Evolutionary conservation across 768 basidiomycete species (phyloP).

Genomic region (Ramaria sp.): DNA sequence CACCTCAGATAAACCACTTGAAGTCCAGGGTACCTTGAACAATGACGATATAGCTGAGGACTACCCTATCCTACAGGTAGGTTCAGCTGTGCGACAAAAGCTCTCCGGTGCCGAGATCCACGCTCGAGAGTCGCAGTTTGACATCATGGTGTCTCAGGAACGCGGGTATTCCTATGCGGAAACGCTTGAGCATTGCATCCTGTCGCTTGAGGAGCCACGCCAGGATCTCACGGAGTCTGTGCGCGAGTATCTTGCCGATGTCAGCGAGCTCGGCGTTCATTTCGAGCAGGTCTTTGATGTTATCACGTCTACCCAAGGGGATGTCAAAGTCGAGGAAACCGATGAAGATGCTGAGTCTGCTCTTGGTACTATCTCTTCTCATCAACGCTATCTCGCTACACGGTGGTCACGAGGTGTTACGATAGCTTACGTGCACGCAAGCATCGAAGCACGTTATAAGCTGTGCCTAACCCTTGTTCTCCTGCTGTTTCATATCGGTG

Average conservation of each 20-base stretch:
- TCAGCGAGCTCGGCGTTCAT: constrained; percentile 47
- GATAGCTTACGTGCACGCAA: constrained; percentile 49
- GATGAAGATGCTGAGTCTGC: constrained; percentile 49
- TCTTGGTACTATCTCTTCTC: constrained; percentile 25
- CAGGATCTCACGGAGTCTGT: constrained; percentile 14
- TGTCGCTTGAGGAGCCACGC: background rate
- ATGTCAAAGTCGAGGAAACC: constrained; percentile 60
- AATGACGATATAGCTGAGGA: constrained; percentile 20
- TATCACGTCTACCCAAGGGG: constrained; percentile 58
- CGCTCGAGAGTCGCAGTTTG: constrained; percentile 45
- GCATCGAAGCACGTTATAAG: constrained; percentile 67
- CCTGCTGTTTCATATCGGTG: constrained; percentile 61
- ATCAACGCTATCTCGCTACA: constrained; percentile 13
- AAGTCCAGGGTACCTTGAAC: constrained; percentile 40
- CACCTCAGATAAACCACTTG: constrained; percentile 57
- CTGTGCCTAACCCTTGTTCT: constrained; percentile 54
- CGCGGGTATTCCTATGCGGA: constrained; percentile 69
- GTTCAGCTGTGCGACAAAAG: constrained; percentile 53
- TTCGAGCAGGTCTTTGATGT: constrained; percentile 51
- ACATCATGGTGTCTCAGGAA: constrained; percentile 65
- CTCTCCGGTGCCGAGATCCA: constrained; percentile 49
- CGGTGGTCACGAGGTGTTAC: constrained; percentile 52
- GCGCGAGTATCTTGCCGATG: constrained; percentile 12
- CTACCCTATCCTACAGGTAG: constrained; percentile 45
- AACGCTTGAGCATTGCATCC: constrained; percentile 16